phyloP scores from a whole-genome alignment of 768 basidiomycete species.

The Xerocomellus chrysenteron region DNA sequence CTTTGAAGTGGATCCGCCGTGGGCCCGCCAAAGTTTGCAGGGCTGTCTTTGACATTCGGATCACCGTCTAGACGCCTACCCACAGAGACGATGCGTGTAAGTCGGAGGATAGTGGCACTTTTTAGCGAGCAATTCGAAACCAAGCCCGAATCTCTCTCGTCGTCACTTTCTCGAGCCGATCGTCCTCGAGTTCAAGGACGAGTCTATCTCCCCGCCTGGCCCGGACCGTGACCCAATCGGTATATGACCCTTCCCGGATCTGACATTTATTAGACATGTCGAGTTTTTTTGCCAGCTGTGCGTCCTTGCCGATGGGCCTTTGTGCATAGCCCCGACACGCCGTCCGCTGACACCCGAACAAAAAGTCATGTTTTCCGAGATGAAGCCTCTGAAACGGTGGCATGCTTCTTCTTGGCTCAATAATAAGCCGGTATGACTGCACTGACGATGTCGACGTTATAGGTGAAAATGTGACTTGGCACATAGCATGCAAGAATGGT shows the following conservation, averaged over 20 bases:
- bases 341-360: neutral
- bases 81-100: neutral
- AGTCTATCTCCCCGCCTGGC: conserved; percentile 2
- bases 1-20: conserved; percentile 13
- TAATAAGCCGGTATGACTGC: neutral
- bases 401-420: neutral
- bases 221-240: neutral
- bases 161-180: conserved; percentile 1
- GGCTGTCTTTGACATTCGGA: conserved; percentile 15
- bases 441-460: neutral
- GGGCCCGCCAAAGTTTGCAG: conserved; percentile 4
- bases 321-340: conserved; percentile 12
- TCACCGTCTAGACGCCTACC: conserved; percentile 2
- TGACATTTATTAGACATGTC: conserved; percentile 15
- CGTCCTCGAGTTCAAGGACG: neutral
- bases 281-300: neutral
- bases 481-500: neutral
- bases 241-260: neutral
- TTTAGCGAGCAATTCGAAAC: neutral
- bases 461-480: neutral
- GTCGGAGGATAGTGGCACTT: neutral
- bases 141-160: neutral
- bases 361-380: neutral
- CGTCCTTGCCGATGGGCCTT: conserved; percentile 7
- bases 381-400: conserved; percentile 6